Conservation (phyloP, 1,284 basidiomycete genomes). For the Tilletia horrida region DNA sequence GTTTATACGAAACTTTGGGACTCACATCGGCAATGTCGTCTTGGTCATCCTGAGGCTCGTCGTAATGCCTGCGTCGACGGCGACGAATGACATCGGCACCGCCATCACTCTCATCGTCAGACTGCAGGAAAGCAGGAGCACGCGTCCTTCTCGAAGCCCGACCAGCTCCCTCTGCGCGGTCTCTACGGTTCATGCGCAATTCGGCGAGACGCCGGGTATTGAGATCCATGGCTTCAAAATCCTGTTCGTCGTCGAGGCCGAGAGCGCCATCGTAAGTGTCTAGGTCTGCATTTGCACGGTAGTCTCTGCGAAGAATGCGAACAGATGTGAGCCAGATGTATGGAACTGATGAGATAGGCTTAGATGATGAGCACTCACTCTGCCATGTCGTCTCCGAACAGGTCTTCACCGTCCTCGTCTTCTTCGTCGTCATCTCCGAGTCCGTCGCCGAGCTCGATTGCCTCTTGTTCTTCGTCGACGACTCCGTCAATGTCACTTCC, state of each 20-base stretch:
- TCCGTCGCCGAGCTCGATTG: conserved; percentile 53
- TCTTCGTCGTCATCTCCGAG: conserved; percentile 64
- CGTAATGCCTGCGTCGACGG: conserved; percentile 56
- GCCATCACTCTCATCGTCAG: conserved; percentile 61
- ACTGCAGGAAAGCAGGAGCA: conserved; percentile 78
- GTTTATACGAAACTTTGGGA: background rate
- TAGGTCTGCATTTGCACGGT: conserved; percentile 73
- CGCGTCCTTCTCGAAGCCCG: conserved; percentile 62
- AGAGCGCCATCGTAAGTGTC: conserved; percentile 78
- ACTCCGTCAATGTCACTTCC: conserved; percentile 33
- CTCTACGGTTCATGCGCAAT: conserved; percentile 79
- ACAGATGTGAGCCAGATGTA: background rate
- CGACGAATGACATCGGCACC: conserved; percentile 52
- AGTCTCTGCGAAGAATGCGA: conserved; percentile 74
- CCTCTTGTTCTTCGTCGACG: conserved; percentile 49
- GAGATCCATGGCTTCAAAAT: conserved; percentile 70
- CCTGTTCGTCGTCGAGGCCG: conserved; percentile 80
- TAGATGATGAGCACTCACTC: conserved; percentile 62
- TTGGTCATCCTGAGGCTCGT: conserved; percentile 63
- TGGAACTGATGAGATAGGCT: conserved; percentile 13
- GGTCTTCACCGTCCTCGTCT: conserved; percentile 77
- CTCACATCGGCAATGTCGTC: conserved; percentile 54
- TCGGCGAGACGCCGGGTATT: conserved; percentile 80
- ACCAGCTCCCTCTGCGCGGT: conserved; percentile 70
- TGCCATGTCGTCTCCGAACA: conserved; percentile 75